phyloP scores from a whole-genome alignment of 2,329 filamentous ascomycete species.

The Epichloe baconii region DNA sequence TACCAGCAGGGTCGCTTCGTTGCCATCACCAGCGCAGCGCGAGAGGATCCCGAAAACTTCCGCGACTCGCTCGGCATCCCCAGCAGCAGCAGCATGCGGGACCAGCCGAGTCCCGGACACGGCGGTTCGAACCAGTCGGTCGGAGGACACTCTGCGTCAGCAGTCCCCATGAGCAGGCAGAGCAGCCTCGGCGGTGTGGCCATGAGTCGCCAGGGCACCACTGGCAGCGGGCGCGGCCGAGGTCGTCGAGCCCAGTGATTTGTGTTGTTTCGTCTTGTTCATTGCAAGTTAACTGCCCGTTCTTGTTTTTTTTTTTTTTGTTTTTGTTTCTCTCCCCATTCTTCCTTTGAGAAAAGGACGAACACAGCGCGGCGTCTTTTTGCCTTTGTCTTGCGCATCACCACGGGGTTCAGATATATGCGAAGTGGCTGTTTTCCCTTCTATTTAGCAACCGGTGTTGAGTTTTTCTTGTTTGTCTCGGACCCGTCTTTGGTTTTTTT shows the following conservation, averaged over 20 bases:
- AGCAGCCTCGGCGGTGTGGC: constrained; percentile 41
- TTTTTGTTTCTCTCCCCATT: background rate
- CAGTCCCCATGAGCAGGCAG: constrained; percentile 39
- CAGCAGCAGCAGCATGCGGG: constrained; percentile 26
- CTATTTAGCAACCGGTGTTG: no score
- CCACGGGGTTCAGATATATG: no score
- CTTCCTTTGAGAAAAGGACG: background rate
- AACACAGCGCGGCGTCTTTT: background rate
- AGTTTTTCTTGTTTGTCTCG: background rate
- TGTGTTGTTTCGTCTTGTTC: no score
- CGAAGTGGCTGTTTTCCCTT: no score
- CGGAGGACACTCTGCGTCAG: constrained; percentile 20
- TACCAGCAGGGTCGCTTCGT: constrained; percentile 35
- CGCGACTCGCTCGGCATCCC: constrained; percentile 38
- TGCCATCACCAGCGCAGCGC: constrained; percentile 32
- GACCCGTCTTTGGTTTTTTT: background rate
- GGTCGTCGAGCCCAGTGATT: constrained; percentile 18
- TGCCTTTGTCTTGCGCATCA: background rate
- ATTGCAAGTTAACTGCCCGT: background rate
- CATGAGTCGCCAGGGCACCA: constrained; percentile 43
- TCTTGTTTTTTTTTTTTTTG: background rate
- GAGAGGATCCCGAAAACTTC: constrained; percentile 35
- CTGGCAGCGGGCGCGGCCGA: constrained; percentile 36
- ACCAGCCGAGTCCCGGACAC: constrained; percentile 22
- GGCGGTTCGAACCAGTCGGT: constrained; percentile 11